Conservation (phyloP, 2,329 filamentous ascomycete species). For the Bipolaris bicolor region DNA sequence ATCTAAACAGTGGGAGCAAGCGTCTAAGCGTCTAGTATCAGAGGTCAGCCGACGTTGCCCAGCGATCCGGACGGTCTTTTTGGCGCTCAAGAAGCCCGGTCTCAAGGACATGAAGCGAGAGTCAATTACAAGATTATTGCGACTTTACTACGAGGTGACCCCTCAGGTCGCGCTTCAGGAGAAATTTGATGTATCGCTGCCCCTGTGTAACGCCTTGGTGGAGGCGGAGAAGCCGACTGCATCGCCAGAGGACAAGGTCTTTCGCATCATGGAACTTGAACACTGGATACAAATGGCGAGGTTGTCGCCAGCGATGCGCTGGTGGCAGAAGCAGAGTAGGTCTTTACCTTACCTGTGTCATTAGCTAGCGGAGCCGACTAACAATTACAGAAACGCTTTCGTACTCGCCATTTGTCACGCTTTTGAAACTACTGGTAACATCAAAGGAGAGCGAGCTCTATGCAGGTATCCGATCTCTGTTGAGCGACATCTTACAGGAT, state of each 20-base stretch:
- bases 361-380: constrained; percentile 3
- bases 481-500: constrained; percentile 67
- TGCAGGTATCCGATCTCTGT: constrained; percentile 60
- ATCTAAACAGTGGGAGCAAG: constrained; percentile 70
- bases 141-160: constrained; percentile 82
- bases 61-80: constrained; percentile 79
- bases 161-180: constrained; percentile 81
- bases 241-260: constrained; percentile 56
- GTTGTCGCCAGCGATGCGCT: constrained; percentile 82
- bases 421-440: constrained; percentile 65
- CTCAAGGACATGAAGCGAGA: constrained; percentile 78
- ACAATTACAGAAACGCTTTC: constrained; percentile 59
- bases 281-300: constrained; percentile 81
- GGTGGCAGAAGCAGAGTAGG: constrained; percentile 76
- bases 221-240: constrained; percentile 57
- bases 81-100: constrained; percentile 72
- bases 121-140: constrained; percentile 76
- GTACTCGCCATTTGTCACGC: constrained; percentile 73
- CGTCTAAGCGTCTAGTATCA: constrained; percentile 69
- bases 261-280: constrained; percentile 76
- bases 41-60: constrained; percentile 82
- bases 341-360: background rate
- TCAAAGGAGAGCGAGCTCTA: constrained; percentile 58
- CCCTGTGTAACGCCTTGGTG: constrained; percentile 72
- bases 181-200: constrained; percentile 84